These are phyloP conservation scores for Dysphania ambrosioides DNA, from an alignment of 148 eudicot species.

Conservation along the genomic window DNA sequence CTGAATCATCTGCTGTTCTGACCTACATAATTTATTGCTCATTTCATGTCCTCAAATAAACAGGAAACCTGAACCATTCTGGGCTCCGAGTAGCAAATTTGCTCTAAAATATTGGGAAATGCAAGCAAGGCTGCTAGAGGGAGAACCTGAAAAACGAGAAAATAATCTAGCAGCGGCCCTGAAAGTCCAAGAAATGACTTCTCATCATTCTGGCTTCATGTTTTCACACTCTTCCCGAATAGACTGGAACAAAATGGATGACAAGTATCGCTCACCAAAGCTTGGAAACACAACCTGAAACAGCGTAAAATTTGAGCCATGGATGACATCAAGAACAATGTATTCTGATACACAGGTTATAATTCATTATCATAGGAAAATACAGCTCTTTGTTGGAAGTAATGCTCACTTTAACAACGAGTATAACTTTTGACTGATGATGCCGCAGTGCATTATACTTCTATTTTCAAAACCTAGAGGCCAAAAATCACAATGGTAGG, in stretches of 20 bases:
- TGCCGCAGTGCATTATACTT: not conserved
- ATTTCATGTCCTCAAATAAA: not conserved
- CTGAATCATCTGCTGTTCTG: not conserved
- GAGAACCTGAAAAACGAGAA: not conserved
- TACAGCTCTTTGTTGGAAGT: not conserved
- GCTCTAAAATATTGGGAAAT: not conserved
- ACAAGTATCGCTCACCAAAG: constrained; percentile 70
- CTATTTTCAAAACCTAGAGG: too few species aligned
- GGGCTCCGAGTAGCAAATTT: not conserved
- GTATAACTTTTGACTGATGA: not conserved
- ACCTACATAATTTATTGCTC: not conserved
- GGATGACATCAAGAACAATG: not conserved
- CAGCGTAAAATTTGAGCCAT: not conserved
- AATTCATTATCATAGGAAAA: not conserved
- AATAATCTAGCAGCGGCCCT: not conserved
- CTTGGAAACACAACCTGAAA: constrained; percentile 73
- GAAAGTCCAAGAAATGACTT: not conserved
- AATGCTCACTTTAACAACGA: not conserved
- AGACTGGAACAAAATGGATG: constrained; percentile 57
- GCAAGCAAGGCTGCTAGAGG: not conserved
- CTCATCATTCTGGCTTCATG: constrained; percentile 52
- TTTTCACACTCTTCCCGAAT: constrained; percentile 64
- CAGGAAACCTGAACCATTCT: not conserved
- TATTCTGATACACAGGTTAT: not conserved
- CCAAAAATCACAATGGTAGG: not conserved